These are phyloP conservation scores for Naganishia onofrii DNA, from an alignment of 768 basidiomycete species.

Conservation along the genomic window DNA sequence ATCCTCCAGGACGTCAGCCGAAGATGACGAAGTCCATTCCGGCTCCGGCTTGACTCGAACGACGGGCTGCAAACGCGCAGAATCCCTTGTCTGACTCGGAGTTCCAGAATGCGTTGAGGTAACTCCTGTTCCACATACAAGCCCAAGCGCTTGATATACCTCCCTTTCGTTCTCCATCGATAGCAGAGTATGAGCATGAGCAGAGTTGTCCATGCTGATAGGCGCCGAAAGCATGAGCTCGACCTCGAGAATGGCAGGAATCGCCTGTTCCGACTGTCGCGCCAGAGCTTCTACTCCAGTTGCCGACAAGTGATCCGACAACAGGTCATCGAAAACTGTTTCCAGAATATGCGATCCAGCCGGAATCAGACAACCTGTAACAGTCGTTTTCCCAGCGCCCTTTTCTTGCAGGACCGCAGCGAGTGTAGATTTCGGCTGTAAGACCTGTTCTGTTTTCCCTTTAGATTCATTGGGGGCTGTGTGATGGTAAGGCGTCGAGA, in stretches of 20 bases:
- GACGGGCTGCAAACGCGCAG: not conserved
- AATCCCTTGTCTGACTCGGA: not conserved
- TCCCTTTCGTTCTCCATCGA: not conserved
- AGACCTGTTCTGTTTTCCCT: not conserved
- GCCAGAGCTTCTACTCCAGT: slow-evolving; percentile 6
- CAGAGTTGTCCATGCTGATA: not conserved
- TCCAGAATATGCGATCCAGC: slow-evolving; percentile 5
- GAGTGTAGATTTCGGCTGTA: slow-evolving; percentile 18
- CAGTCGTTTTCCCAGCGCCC: slow-evolving; percentile 10
- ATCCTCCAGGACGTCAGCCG: not conserved
- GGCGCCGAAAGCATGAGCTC: not conserved
- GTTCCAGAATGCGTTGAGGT: too few species aligned
- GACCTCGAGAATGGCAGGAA: slow-evolving; percentile 1
- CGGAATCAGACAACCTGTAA: slow-evolving; percentile 3
- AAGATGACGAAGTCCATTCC: not conserved
- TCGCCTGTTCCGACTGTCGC: too few species aligned
- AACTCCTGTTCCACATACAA: not conserved
- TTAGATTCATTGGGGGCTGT: not conserved
- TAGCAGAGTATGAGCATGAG: not conserved
- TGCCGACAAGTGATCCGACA: not conserved
- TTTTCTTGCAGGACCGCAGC: slow-evolving; percentile 13
- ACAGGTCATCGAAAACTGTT: not conserved
- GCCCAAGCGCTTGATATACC: not conserved
- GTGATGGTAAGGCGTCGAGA: not conserved
- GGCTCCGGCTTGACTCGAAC: slow-evolving; percentile 4